A percentile compares a stretch with the other conserved stretches of the same genome.
These are phyloP conservation scores for Fomes fomentarius DNA, from an alignment of 1,284 basidiomycete genomes.

Conservation along the genomic window DNA sequence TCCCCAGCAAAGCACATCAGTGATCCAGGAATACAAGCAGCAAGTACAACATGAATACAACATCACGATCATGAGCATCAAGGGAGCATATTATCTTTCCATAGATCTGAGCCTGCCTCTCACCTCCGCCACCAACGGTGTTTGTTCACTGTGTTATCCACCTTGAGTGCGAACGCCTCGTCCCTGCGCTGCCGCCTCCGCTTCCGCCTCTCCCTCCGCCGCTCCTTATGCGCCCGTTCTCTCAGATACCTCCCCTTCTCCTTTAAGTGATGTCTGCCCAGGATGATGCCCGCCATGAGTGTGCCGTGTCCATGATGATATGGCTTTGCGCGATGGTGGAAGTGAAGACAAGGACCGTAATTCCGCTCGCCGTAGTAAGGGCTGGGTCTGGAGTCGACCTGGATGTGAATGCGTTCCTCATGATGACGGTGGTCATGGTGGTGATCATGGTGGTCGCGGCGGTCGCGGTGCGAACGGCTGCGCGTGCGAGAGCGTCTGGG, in stretches of 20 bases:
- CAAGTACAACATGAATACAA: not conserved
- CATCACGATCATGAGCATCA: no score
- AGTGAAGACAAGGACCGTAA: conserved; percentile 25
- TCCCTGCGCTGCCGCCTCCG: conserved; percentile 20
- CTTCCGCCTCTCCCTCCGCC: conserved; percentile 22
- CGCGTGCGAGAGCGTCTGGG: conserved; percentile 12
- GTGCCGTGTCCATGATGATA: conserved; percentile 30
- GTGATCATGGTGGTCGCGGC: not conserved
- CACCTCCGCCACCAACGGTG: conserved; percentile 18
- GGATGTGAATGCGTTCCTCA: no score
- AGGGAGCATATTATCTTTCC: no score
- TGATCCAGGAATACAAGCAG: not conserved
- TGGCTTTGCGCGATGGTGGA: conserved; percentile 29
- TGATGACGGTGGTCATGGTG: conserved; percentile 9
- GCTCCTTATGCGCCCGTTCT: conserved; percentile 16
- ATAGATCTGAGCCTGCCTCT: not conserved
- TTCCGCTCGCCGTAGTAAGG: conserved; percentile 20
- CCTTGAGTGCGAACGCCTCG: conserved; percentile 21
- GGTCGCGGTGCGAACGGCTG: not conserved
- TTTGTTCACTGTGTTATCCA: conserved; percentile 11
- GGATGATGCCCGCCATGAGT: conserved; percentile 23
- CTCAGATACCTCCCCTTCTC: conserved; percentile 16
- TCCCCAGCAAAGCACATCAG: no score
- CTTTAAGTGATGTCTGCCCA: conserved; percentile 16
- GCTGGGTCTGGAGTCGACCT: conserved; percentile 4